Base-by-base conservation (phyloP, 1,284 basidiomycete species). In the Apiotrichum laibachii region DNA sequence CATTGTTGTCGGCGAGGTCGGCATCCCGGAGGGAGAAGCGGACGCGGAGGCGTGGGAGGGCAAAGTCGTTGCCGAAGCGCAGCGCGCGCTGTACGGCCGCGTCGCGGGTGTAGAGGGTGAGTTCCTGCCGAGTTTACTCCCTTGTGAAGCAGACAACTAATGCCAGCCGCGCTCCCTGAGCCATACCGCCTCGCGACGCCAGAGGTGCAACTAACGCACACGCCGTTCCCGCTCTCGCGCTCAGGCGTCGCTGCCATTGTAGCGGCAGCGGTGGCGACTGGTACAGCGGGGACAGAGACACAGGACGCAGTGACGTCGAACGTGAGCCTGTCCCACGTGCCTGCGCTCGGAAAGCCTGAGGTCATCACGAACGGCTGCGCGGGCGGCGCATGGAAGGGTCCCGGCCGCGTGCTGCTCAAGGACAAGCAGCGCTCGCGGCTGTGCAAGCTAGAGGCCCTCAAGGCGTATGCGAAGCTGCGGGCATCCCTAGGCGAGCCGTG, bases 1-100 rank as follows among this genome's bases (percentile, higher is more conserved):
- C 22, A 76, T 95, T 35, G 78, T 92, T 44, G 80, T 96, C 2
- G 90, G 89, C 0, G 88, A 87, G 39, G 86, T 92, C 2, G 63
- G 7, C n/a, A 8, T 19, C 1, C 57, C 61, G 15, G 31, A 37
- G 19, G 40, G 19, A 9, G 18, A 44, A 26, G 40, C 13, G 16
- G 31, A 87, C 3, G 71, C 7, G 26, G 26, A 7, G 4, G 59
- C 11, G 19, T 88, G 7, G 72, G 58, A 56, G 78, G 79, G 43
- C 85, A 89, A 62, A 86, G 88, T 78, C 75, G 83, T 59, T 78
- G 85, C 16, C 84, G 90, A 49, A 54, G 63, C 83, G 85, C 65
- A 84, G 79, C 78, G 79, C 67, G 66, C 82, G 84, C 59, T 72
- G 85, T 69, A 65, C 15, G 67, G 69, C 1, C 63, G 75, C 16